phyloP scores from a whole-genome alignment of 2,329 filamentous ascomycete species.

The Venturia aucupariae region DNA sequence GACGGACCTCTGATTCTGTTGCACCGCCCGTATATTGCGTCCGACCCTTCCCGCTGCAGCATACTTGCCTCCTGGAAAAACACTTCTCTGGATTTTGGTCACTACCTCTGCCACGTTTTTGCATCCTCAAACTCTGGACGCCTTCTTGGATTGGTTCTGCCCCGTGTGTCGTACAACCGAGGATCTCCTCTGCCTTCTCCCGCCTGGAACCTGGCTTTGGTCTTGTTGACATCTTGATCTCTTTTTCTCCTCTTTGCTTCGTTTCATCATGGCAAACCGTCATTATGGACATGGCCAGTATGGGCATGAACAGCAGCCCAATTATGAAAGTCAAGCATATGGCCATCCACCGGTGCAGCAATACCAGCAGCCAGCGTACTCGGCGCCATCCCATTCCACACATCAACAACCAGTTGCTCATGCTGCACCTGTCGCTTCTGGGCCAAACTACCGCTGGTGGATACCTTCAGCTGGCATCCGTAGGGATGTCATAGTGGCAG shows the following conservation, averaged over 20 bases:
- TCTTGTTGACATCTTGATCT: neutral
- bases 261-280: slow-evolving; percentile 5
- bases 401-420: neutral
- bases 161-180: neutral
- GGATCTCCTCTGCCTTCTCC: neutral
- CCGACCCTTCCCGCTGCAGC: neutral
- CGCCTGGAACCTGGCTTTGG: neutral
- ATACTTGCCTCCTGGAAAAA: neutral
- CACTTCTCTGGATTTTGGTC: neutral
- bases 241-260: neutral
- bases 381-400: neutral
- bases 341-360: neutral
- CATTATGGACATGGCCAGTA: neutral
- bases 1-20: neutral
- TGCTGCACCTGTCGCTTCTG: neutral
- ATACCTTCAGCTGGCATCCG: slow-evolving; percentile 41
- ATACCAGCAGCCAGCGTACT: slow-evolving; percentile 5
- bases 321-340: neutral
- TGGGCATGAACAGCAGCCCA: neutral
- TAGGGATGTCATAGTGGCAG: slow-evolving; percentile 42
- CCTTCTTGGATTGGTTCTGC: slow-evolving; percentile 1
- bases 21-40: neutral
- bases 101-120: neutral
- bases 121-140: neutral
- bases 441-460: slow-evolving; percentile 37